Evolutionary conservation across 805 yeast genomes (phyloP).

Genomic region (Metschnikowia dekortorum): DNA sequence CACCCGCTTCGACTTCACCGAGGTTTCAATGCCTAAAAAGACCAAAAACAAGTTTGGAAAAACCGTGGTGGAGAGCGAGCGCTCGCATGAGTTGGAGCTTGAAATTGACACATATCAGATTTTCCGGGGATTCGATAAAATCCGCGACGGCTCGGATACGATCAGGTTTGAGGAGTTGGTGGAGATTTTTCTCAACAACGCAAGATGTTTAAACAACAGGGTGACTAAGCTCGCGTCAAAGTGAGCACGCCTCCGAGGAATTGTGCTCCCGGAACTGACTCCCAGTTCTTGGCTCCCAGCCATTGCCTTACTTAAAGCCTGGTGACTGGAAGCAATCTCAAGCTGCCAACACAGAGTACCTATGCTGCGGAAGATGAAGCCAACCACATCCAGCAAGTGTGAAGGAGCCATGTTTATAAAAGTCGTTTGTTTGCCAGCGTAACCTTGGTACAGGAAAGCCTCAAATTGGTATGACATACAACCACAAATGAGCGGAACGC

Average conservation of each 20-base stretch:
- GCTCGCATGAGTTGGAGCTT: conserved; percentile 35
- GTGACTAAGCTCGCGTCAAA: conserved; percentile 36
- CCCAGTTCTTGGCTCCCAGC: no score
- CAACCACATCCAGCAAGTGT: no score
- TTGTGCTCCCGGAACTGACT: no score
- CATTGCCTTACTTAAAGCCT: no score
- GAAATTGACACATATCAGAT: conserved; percentile 39
- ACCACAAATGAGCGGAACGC: no score
- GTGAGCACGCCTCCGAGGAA: not conserved
- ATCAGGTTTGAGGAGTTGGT: conserved; percentile 56
- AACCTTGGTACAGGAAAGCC: no score
- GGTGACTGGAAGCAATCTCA: no score
- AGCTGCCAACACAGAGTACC: no score
- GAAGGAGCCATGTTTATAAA: no score
- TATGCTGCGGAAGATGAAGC: no score
- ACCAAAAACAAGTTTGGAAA: conserved; percentile 36
- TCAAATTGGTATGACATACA: no score
- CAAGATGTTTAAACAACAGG: conserved; percentile 45
- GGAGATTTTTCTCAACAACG: conserved; percentile 56
- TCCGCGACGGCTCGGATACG: conserved; percentile 41
- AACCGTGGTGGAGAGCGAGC: conserved; percentile 32
- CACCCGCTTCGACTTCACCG: conserved; percentile 69
- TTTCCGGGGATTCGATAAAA: conserved; percentile 39
- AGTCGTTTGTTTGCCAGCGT: no score
- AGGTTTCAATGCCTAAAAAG: conserved; percentile 40